Evolutionary conservation across 768 basidiomycete species (phyloP).

Genomic region (Pleurotus eryngii): DNA sequence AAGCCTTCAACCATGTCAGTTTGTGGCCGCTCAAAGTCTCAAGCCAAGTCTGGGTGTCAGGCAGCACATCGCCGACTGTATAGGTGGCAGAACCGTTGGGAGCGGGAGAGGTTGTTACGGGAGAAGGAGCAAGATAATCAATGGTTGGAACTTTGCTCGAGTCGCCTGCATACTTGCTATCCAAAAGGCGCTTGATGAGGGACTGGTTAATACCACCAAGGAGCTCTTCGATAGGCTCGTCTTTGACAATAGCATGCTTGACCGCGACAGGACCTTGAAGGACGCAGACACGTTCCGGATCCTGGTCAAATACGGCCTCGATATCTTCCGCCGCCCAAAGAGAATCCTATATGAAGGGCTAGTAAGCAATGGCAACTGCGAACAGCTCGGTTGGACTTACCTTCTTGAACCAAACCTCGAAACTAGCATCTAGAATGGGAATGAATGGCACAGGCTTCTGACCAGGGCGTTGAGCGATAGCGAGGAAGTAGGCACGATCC

Average conservation of each 20-base stretch:
- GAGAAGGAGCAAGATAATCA: conserved; percentile 71
- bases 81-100: conserved; percentile 45
- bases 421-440: conserved; percentile 86
- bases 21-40: conserved; percentile 79
- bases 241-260: conserved; percentile 81
- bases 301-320: conserved; percentile 98
- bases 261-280: conserved; percentile 96
- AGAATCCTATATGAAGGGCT: conserved; percentile 92
- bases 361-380: conserved; percentile 12
- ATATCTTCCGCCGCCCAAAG: conserved; percentile 98
- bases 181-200: conserved; percentile 77
- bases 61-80: conserved; percentile 48
- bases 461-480: conserved; percentile 91
- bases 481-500: conserved; percentile 93
- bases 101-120: conserved; percentile 30
- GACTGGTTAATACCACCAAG: conserved; percentile 81
- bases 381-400: conserved; percentile 32
- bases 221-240: conserved; percentile 91
- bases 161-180: conserved; percentile 77
- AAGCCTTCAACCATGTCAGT: conserved; percentile 83
- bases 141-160: conserved; percentile 68
- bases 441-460: conserved; percentile 99
- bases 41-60: conserved; percentile 73
- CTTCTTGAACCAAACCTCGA: conserved; percentile 99
- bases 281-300: conserved; percentile 96